Percentiles rank a stretch among this genome's conserved stretches.
phyloP scores from a whole-genome alignment of 1,284 basidiomycete species.

The Puccinia triticina region DNA sequence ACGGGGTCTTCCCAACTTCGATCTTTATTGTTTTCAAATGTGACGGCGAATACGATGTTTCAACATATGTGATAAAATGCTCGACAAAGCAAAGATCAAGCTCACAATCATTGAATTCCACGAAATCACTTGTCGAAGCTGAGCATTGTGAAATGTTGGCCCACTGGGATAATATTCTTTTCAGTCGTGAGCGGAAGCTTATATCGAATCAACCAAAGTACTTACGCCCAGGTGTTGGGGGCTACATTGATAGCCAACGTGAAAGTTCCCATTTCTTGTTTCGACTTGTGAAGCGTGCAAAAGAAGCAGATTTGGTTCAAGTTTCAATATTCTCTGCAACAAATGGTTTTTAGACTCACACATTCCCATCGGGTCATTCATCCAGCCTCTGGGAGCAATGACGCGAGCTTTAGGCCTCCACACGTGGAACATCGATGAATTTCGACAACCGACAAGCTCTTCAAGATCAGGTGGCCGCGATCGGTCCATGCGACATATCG shows the following conservation, averaged over 20 bases:
- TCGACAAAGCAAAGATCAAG: background rate
- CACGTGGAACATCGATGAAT: slow-evolving; percentile 53
- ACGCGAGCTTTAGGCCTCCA: slow-evolving; percentile 55
- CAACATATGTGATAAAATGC: background rate
- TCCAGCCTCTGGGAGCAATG: slow-evolving; percentile 55
- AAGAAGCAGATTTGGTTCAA: background rate
- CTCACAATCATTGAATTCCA: slow-evolving; percentile 53
- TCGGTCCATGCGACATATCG: slow-evolving; percentile 27
- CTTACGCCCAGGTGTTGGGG: slow-evolving; percentile 51
- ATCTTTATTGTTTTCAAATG: slow-evolving; percentile 25
- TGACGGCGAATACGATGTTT: background rate
- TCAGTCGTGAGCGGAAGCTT: background rate
- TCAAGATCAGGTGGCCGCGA: slow-evolving; percentile 38
- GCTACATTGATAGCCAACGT: slow-evolving; percentile 55
- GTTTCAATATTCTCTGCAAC: background rate
- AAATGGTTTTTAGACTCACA: slow-evolving; percentile 7
- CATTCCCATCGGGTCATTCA: slow-evolving; percentile 53
- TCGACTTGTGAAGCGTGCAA: slow-evolving; percentile 52
- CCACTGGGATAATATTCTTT: slow-evolving; percentile 49
- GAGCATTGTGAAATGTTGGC: slow-evolving; percentile 55
- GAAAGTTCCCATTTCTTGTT: slow-evolving; percentile 53
- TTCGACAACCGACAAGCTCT: slow-evolving; percentile 53
- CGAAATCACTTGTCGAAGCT: slow-evolving; percentile 52
- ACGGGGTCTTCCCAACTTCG: slow-evolving; percentile 52
- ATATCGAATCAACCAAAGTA: too few species aligned